phyloP scores from a whole-genome alignment of 2,329 filamentous ascomycete species.

The Sclerotinia trifoliorum region DNA sequence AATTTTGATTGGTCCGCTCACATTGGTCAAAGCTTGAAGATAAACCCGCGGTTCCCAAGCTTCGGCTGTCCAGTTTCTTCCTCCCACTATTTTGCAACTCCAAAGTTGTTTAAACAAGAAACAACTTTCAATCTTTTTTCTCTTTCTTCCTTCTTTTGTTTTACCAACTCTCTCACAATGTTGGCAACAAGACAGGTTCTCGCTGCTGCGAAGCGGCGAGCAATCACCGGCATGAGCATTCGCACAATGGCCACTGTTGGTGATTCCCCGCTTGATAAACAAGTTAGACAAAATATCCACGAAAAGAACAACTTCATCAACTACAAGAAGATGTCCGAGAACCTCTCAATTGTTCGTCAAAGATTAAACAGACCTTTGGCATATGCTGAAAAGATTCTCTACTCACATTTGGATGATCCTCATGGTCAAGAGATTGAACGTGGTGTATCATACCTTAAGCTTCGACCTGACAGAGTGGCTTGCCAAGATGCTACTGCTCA shows the following conservation, averaged over 20 bases:
- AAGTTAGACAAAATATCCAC: slow-evolving; percentile 97
- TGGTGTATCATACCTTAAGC: slow-evolving; percentile 91
- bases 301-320: slow-evolving; percentile 98
- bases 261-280: slow-evolving; percentile 84
- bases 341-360: slow-evolving; percentile 83
- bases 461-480: slow-evolving; percentile 94
- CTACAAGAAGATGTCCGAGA: slow-evolving; percentile 99
- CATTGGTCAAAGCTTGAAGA: slow-evolving; percentile 9
- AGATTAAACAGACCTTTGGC: slow-evolving; percentile 92
- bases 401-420: slow-evolving; percentile 97
- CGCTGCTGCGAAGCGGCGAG: slow-evolving; percentile 63
- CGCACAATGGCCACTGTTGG: slow-evolving; percentile 80
- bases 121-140: slow-evolving; percentile 26
- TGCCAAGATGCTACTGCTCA: slow-evolving; percentile 99
- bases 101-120: slow-evolving; percentile 12
- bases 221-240: slow-evolving; percentile 58
- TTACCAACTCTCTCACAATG: slow-evolving; percentile 50
- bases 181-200: slow-evolving; percentile 70
- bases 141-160: slow-evolving; percentile 25
- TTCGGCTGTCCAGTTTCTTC: slow-evolving; percentile 16
- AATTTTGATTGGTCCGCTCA: not conserved
- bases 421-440: slow-evolving; percentile 95
- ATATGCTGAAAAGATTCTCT: slow-evolving; percentile 97
- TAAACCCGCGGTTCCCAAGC: slow-evolving; percentile 11
- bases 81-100: slow-evolving; percentile 19